Conservation (phyloP, 805 yeast species). For the Lipomyces mesembrius region DNA sequence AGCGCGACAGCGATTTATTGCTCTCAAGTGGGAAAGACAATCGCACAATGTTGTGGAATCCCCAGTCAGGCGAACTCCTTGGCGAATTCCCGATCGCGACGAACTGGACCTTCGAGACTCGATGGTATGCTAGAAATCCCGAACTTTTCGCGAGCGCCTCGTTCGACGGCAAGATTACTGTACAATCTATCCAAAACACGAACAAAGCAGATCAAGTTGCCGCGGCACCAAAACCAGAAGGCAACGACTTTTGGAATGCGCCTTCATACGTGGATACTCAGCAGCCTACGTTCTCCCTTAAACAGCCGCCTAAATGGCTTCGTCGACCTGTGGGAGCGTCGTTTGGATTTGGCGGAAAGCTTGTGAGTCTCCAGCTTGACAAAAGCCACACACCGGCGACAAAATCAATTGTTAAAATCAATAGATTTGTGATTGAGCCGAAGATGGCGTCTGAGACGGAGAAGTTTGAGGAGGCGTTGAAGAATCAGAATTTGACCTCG, state of each 20-base stretch:
- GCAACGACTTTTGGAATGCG: constrained; percentile 82
- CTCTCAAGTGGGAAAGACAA: constrained; percentile 94
- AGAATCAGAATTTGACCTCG: constrained; percentile 56
- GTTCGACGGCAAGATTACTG: constrained; percentile 40
- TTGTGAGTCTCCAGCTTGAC: constrained; percentile 48
- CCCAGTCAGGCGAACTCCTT: constrained; percentile 67
- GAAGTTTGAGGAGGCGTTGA: constrained; percentile 61
- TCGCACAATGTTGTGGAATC: constrained; percentile 88
- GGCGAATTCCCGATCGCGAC: constrained; percentile 91
- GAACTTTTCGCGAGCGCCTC: constrained; percentile 82
- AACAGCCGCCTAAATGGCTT: constrained; percentile 91
- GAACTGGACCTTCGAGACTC: constrained; percentile 90
- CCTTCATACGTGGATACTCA: constrained; percentile 48
- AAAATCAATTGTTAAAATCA: constrained; percentile 46
- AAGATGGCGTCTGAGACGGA: constrained; percentile 39
- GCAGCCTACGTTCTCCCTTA: constrained; percentile 67
- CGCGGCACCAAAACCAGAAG: constrained; percentile 49
- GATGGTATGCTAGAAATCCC: constrained; percentile 86
- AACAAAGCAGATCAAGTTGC: constrained; percentile 41
- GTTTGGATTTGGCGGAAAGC: constrained; percentile 94
- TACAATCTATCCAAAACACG: constrained; percentile 90
- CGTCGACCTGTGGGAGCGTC: constrained; percentile 71
- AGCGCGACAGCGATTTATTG: constrained; percentile 74
- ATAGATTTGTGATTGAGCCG: constrained; percentile 50
- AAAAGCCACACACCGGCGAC: constrained; percentile 9